These are phyloP conservation scores for Trichoderma lentiforme DNA, from an alignment of 2,329 filamentous ascomycete species.

Conservation along the genomic window DNA sequence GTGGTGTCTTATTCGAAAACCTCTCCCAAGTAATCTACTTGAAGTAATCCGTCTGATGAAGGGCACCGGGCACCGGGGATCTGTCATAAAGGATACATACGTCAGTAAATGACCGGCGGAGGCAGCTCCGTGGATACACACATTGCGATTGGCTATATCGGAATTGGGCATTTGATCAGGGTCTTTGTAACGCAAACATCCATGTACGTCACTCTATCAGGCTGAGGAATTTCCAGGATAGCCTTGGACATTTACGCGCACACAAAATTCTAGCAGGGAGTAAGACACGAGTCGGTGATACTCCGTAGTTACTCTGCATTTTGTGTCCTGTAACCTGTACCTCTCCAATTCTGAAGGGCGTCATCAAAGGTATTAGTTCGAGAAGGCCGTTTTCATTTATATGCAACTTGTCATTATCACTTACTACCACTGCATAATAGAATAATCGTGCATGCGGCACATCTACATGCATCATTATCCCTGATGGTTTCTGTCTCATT, in stretches of 20 bases:
- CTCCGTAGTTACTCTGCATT: not conserved
- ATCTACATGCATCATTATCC: not conserved
- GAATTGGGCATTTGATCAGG: not conserved
- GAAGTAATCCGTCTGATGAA: not conserved
- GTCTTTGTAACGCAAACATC: not conserved
- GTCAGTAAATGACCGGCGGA: not conserved
- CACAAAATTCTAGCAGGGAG: not conserved
- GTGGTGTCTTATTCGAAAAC: not conserved
- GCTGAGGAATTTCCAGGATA: not conserved
- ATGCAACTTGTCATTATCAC: not conserved
- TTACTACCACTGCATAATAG: not conserved
- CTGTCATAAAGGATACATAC: not conserved
- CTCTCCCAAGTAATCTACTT: not conserved
- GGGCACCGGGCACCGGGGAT: not conserved
- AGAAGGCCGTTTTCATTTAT: too few relatives aligned
- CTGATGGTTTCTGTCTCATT: not conserved
- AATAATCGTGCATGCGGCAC: not conserved
- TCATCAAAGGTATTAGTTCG: not conserved
- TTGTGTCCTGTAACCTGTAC: not conserved
- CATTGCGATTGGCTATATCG: not conserved
- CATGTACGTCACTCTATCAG: constrained; percentile 3
- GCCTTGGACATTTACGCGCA: not conserved
- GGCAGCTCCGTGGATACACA: not conserved
- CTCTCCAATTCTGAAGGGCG: not conserved
- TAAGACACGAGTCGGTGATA: not conserved